These are phyloP conservation scores for Diaporthe destruens DNA, from an alignment of 2,329 filamentous ascomycete genomes.

Conservation along the genomic window DNA sequence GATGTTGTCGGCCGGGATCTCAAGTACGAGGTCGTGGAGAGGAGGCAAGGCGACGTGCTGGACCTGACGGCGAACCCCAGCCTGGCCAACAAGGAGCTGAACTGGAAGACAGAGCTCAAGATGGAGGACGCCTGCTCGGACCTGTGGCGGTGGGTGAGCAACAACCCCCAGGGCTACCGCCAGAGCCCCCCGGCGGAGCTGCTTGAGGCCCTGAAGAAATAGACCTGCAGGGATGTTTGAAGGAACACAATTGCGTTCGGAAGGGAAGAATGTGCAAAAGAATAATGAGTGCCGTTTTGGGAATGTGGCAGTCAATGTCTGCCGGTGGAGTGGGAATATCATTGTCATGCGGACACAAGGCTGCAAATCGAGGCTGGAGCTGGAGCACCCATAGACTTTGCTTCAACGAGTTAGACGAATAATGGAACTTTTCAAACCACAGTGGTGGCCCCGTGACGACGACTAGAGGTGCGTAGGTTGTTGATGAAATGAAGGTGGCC, in stretches of 20 bases:
- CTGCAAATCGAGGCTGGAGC: constrained; percentile 33
- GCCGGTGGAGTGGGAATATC: constrained; percentile 15
- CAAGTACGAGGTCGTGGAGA: constrained; percentile 85
- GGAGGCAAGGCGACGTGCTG: constrained; percentile 90
- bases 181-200: constrained; percentile 90
- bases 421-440: constrained; percentile 26
- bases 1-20: constrained; percentile 86
- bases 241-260: neutral
- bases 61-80: constrained; percentile 93
- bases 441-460: neutral
- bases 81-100: constrained; percentile 87
- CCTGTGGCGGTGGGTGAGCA: constrained; percentile 96
- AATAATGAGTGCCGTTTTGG: constrained; percentile 25
- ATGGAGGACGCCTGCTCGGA: constrained; percentile 95
- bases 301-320: constrained; percentile 3
- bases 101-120: constrained; percentile 91
- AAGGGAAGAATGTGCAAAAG: neutral
- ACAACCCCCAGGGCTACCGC: constrained; percentile 95
- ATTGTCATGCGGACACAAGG: neutral
- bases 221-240: neutral
- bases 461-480: too few species aligned
- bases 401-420: constrained; percentile 38
- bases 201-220: constrained; percentile 71
- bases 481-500: neutral
- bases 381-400: constrained; percentile 33